A percentile compares a stretch with the other conserved stretches of the same genome.
phyloP scores from a whole-genome alignment of 352 stramenopile genomes.

The Pythium utonaiense region DNA sequence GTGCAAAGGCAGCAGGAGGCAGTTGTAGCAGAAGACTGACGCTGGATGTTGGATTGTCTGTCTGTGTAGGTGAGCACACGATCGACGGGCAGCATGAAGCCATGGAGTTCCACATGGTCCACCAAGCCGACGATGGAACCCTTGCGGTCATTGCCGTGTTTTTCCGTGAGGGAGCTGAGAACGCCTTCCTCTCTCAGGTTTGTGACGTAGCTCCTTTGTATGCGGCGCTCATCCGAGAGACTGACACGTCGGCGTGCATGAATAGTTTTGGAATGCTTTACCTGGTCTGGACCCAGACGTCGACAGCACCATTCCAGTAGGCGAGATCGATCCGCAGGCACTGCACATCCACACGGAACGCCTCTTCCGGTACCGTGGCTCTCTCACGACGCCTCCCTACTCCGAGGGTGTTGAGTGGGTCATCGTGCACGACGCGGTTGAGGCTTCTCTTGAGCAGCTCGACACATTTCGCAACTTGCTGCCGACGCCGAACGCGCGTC shows the following conservation, averaged over 20 bases:
- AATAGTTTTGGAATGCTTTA: conserved; percentile 54
- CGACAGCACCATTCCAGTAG: conserved; percentile 27
- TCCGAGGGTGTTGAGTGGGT: conserved; percentile 72
- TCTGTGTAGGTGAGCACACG: conserved; percentile 54
- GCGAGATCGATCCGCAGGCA: conserved; percentile 27
- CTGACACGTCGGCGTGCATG: background rate
- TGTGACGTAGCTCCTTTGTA: too few species aligned
- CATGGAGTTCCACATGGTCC: conserved; percentile 72
- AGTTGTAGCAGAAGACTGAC: background rate
- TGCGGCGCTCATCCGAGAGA: too few species aligned
- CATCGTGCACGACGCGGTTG: conserved; percentile 45
- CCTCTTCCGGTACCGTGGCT: conserved; percentile 63
- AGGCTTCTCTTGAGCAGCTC: conserved; percentile 53
- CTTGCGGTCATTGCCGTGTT: conserved; percentile 61
- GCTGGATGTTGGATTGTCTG: background rate
- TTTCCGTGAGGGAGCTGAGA: conserved; percentile 51
- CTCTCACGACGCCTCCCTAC: conserved; percentile 71
- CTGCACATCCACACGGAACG: conserved; percentile 34
- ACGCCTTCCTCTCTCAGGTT: conserved; percentile 44
- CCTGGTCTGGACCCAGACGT: conserved; percentile 19
- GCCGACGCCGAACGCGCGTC: conserved; percentile 45
- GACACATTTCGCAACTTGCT: conserved; percentile 45
- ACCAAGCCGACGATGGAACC: conserved; percentile 47
- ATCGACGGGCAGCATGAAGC: conserved; percentile 44
- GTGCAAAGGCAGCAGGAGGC: too few species aligned